Conservation (phyloP, 768 basidiomycete species). For the Termitomyces sp. region DNA sequence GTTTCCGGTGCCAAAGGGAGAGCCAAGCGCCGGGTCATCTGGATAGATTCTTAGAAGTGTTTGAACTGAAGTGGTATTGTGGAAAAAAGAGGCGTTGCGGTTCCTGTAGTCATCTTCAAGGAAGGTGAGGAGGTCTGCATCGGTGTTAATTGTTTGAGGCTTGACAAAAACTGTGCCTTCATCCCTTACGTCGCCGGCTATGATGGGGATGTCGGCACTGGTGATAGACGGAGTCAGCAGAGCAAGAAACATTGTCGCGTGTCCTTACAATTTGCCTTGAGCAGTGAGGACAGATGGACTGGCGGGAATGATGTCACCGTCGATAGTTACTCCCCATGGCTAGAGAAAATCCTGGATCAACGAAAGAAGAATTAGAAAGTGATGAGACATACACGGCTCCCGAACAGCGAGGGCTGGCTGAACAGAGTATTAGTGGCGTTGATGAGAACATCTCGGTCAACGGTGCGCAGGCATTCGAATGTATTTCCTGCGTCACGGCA, state of each 20-base stretch:
- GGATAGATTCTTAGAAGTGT: conserved; percentile 32
- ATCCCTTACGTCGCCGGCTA: conserved; percentile 14
- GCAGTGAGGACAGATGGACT: conserved; percentile 15
- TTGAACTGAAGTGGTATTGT: conserved; percentile 11
- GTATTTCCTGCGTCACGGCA: conserved; percentile 22
- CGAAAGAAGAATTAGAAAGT: background rate
- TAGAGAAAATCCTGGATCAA: background rate
- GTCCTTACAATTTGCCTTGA: conserved; percentile 13
- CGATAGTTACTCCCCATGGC: conserved; percentile 16
- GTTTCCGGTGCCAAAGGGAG: conserved; percentile 38
- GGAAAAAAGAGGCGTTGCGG: conserved; percentile 16
- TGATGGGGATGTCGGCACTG: conserved; percentile 16
- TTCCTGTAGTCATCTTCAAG: conserved; percentile 16
- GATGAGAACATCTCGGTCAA: conserved; percentile 11
- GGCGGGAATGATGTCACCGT: conserved; percentile 15
- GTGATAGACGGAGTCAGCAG: background rate
- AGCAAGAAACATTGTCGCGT: background rate
- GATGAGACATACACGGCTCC: conserved; percentile 10
- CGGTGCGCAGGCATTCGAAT: conserved; percentile 19
- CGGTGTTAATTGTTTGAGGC: conserved; percentile 11
- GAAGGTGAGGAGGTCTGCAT: conserved; percentile 13
- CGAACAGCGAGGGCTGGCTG: conserved; percentile 11
- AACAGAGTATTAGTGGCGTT: conserved; percentile 14
- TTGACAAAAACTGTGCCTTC: conserved; percentile 18
- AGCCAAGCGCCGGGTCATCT: conserved; percentile 31